These are phyloP conservation scores for Penicillium sp. DNA, from an alignment of 2,329 filamentous ascomycete genomes.

Conservation along the genomic window DNA sequence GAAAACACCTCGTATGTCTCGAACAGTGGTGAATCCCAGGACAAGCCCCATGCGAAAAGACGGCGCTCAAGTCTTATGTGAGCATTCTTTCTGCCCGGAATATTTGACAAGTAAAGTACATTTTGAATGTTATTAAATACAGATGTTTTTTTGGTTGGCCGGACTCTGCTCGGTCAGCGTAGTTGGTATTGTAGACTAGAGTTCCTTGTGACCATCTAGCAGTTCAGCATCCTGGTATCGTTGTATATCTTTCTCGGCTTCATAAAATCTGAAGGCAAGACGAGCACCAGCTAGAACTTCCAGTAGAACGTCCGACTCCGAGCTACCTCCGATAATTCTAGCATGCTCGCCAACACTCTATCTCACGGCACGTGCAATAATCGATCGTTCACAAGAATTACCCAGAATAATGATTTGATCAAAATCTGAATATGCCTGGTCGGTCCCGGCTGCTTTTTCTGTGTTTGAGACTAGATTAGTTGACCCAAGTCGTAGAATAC, in stretches of 20 bases:
- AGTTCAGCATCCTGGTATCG: background rate
- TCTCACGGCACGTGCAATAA: background rate
- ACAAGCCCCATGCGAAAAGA: background rate
- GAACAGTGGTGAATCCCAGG: too few species aligned
- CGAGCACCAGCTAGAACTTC: slow-evolving; percentile 1
- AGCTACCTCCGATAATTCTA: background rate
- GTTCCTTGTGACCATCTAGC: background rate
- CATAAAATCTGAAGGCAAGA: background rate
- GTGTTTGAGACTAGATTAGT: background rate
- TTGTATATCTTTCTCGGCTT: background rate
- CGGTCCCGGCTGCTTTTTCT: background rate
- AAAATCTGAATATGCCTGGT: background rate
- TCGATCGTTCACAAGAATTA: background rate
- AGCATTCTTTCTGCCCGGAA: background rate
- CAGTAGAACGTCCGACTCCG: background rate
- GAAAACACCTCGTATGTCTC: background rate
- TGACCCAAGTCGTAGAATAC: background rate
- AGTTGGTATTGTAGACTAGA: background rate
- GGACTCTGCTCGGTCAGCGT: background rate
- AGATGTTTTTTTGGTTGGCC: background rate
- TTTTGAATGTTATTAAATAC: background rate
- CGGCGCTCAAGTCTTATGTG: background rate
- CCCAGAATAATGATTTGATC: background rate
- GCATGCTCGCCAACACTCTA: background rate
- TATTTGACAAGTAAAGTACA: background rate